phyloP scores from a whole-genome alignment of 176 grass and related monocot species.

The Zoysia pacifica region DNA sequence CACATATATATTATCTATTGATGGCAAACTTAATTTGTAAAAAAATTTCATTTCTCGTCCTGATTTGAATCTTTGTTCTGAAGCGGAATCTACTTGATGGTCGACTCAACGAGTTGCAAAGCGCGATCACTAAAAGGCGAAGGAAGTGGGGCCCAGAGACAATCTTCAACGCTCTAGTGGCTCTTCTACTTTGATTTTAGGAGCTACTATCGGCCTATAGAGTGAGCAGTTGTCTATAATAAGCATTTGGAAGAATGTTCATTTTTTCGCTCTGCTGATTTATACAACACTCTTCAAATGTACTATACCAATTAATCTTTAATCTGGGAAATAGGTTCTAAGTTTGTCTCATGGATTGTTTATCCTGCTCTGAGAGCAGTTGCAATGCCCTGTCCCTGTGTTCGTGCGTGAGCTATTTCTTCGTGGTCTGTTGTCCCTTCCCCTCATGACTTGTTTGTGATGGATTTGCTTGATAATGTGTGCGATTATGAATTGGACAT shows the following conservation, averaged over 20 bases:
- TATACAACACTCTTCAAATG: neutral
- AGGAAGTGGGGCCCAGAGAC: constrained; percentile 51
- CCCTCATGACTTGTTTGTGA: too few relatives aligned
- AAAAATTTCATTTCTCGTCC: too few relatives aligned
- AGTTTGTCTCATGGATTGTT: neutral
- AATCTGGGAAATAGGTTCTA: neutral
- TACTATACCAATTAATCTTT: neutral
- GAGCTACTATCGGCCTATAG: neutral
- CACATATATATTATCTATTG: too few relatives aligned
- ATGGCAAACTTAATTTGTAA: too few relatives aligned
- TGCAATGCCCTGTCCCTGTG: too few relatives aligned
- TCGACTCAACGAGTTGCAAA: constrained; percentile 40
- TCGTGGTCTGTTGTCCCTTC: too few relatives aligned
- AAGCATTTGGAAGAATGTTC: constrained; percentile 9
- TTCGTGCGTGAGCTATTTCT: too few relatives aligned
- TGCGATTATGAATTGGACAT: too few relatives aligned
- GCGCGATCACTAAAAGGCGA: constrained; percentile 38
- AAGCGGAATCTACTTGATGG: constrained; percentile 58
- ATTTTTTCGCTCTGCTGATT: constrained; percentile 47
- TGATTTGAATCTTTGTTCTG: neutral
- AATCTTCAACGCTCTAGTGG: constrained; percentile 69
- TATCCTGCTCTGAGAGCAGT: too few relatives aligned
- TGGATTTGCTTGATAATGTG: too few relatives aligned
- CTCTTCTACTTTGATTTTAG: constrained; percentile 63
- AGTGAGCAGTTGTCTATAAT: constrained; percentile 5